These are phyloP conservation scores for Suhomyces wounanorum DNA, from an alignment of 1,139 yeast genomes.

Conservation along the genomic window DNA sequence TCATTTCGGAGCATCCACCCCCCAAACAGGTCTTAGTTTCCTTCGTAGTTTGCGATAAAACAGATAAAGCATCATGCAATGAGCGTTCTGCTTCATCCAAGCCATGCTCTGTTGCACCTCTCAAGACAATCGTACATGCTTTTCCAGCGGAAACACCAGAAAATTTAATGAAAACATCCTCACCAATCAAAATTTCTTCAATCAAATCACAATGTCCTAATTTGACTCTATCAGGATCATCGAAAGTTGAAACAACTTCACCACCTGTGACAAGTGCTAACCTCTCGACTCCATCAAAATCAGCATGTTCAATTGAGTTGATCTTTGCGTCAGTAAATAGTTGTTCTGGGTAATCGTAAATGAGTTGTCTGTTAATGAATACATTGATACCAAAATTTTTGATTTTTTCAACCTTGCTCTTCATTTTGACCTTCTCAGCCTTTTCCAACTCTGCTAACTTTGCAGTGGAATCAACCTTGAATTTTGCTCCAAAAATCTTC, in stretches of 20 bases:
- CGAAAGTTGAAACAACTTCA: slow-evolving; percentile 96
- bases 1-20: slow-evolving; percentile 98
- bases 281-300: slow-evolving; percentile 97
- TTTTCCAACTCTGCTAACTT: slow-evolving; percentile 94
- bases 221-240: slow-evolving; percentile 81
- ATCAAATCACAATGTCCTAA: slow-evolving; percentile 87
- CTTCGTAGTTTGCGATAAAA: slow-evolving; percentile 89
- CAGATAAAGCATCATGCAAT: slow-evolving; percentile 94
- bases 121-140: slow-evolving; percentile 92
- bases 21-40: slow-evolving; percentile 96
- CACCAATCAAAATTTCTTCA: slow-evolving; percentile 93
- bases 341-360: slow-evolving; percentile 98
- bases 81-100: slow-evolving; percentile 98
- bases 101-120: slow-evolving; percentile 97
- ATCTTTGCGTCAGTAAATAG: slow-evolving; percentile 84
- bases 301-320: slow-evolving; percentile 96
- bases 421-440: slow-evolving; percentile 95
- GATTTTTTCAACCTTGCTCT: slow-evolving; percentile 83
- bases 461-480: slow-evolving; percentile 92
- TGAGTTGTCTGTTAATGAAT: slow-evolving; percentile 92
- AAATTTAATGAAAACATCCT: slow-evolving; percentile 80
- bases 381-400: slow-evolving; percentile 80
- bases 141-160: slow-evolving; percentile 95
- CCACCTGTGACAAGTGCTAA: slow-evolving; percentile 97
- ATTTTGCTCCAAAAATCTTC: slow-evolving; percentile 95